Evolutionary conservation across 169 alveolate genomes (phyloP).

Genomic region (Cryptosporidium sp.): DNA sequence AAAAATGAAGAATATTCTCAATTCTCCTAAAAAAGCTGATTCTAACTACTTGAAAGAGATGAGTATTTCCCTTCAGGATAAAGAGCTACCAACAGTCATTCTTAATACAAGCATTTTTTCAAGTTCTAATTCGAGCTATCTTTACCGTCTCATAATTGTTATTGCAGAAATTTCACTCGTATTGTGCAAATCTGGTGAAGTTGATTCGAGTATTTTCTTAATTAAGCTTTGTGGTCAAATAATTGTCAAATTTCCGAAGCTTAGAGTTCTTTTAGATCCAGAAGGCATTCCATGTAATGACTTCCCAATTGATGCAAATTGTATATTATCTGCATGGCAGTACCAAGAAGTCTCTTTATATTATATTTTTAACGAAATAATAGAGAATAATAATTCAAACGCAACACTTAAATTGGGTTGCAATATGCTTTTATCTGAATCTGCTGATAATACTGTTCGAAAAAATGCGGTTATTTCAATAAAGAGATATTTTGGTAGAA

Average conservation of each 20-base stretch:
- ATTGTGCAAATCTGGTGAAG: constrained; percentile 4
- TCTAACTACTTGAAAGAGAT: neutral
- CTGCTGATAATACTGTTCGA: constrained; percentile 17
- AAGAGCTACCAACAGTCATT: neutral
- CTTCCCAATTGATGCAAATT: constrained; percentile 49
- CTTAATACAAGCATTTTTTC: constrained; percentile 35
- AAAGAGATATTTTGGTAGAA: neutral
- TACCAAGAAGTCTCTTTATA: constrained; percentile 59
- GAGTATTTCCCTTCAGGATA: constrained; percentile 2
- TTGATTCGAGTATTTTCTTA: constrained; percentile 9
- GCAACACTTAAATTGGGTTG: constrained; percentile 37
- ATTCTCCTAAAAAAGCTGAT: neutral
- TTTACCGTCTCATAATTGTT: constrained; percentile 25
- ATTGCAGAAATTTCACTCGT: constrained; percentile 20
- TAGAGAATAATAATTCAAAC: constrained; percentile 5
- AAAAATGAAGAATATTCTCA: neutral
- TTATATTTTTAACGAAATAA: constrained; percentile 10
- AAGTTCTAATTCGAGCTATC: constrained; percentile 46
- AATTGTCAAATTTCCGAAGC: constrained; percentile 51
- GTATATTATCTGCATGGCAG: constrained; percentile 12
- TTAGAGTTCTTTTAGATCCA: constrained; percentile 56
- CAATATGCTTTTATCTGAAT: constrained; percentile 35
- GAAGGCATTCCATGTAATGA: constrained; percentile 68
- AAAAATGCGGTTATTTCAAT: constrained; percentile 33
- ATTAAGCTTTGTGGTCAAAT: constrained; percentile 43